Base-by-base conservation (phyloP, 768 basidiomycete genomes). In the Mycena metata region DNA sequence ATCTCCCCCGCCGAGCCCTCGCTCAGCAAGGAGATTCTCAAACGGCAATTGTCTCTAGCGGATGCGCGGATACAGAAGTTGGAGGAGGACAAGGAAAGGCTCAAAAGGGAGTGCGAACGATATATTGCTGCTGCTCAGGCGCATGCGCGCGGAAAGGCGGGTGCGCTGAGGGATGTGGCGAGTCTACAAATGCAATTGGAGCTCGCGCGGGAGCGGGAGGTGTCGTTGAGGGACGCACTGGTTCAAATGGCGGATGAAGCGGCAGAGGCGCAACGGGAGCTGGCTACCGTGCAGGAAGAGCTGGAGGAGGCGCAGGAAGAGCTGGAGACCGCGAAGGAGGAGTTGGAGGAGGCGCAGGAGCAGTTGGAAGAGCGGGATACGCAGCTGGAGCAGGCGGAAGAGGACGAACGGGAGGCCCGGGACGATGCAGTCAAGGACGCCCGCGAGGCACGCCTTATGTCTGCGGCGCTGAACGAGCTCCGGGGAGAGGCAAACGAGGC, bases 101-200 rank as follows among this genome's bases (percentile, higher is more conserved):
- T 90, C 11, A 77, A 85, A 73, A 73, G 76, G 23, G 80, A 81
- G 43, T 85, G 84, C 74, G 83, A 87, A 52, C 72, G 76, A 16
- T 78, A 84, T 69, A 81, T 79, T 51, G 74, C 76, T 16, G 77
- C 77, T 0, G 70, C 83, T 13, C 64, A 73, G 12, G 79, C 74
- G 0, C 81, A 82, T 33, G 58, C 73, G 69, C n/a, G 66, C 47
- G 76, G 77, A 42, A 82, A 81, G 66, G 70, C 68, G 16, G 60
- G 70, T 21, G 74, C 77, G 59, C 45, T 65, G 16, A 52, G 8
- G 36, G 50, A 72, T n/a, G 63, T 74, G 56, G 64, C 69, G 42
- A 70, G 45, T 11, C 45, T 64, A 2, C 30, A 36, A 30, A 46
- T 33, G 5, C 46, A 61, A 33, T 47, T 66, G 8, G 26, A 35